Evolutionary conservation across 2,329 filamentous ascomycete genomes (phyloP), one percentile per base, ranked within the genome.

Genomic region (Fusarium udum): DNA sequence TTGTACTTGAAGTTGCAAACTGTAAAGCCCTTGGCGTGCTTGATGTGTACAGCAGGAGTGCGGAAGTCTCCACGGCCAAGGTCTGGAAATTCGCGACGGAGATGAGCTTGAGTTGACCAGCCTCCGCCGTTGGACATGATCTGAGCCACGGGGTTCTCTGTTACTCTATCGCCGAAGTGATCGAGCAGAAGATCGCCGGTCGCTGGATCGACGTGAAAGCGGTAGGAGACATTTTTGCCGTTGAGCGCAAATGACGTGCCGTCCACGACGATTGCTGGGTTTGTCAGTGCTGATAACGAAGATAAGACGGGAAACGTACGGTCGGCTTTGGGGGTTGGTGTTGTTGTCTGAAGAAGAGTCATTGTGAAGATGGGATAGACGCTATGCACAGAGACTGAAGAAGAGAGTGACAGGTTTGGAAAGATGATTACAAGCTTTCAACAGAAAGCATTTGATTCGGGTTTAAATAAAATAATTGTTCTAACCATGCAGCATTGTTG

Each of bases 31-130:
- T 85, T 85, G 4, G 86, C 81, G 74, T 92, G 89, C 60, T 85
- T 84, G 73, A 92, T 89, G 42, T 88, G 86, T 18, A 92, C 84
- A 0, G 90, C 90, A 0, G 90, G 90, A 6, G 87, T 81, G 7
- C 91, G 86, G 71, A 91, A 90, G 75, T 92, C 90, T 22, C 90
- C 90, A 13, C 90, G 85, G 2, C 90, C 90, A 9, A 90, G 82
- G 67, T 92, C 90, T 4, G 90, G 90, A 61, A 91, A 91, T 76
- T 92, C 90, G 34, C 90, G 86, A 22, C 88, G 85, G 22, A 86
- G 78, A 46, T 87, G 88, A 16, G 85, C 86, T 79, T 55, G 83
- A 77, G 37, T 85, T 81, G 40, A 85, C 90, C 90, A 92, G 49
- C 90, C 90, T 24, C 84, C 72, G 12, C 76, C 73, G 20, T 77